Conservation (phyloP, 2,329 filamentous ascomycete genomes). For the Beauveria sp. region DNA sequence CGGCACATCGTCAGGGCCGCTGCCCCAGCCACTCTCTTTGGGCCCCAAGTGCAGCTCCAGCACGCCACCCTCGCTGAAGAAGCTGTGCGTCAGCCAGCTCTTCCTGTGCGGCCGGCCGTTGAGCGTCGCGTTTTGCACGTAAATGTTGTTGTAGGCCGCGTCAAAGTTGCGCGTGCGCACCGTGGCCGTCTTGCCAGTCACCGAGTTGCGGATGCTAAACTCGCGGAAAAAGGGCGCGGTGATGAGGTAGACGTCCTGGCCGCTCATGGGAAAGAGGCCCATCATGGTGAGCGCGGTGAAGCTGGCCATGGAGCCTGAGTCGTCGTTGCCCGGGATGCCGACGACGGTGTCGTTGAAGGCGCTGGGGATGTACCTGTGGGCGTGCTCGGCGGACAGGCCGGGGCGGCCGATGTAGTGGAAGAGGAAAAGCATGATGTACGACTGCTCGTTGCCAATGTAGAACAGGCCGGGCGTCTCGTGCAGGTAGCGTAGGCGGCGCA, state of each 20-base stretch:
- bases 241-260: constrained; percentile 46
- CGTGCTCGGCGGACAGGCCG: constrained; percentile 43
- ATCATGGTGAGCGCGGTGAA: constrained; percentile 43
- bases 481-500: constrained; percentile 53
- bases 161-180: constrained; percentile 30
- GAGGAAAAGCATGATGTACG: constrained; percentile 43
- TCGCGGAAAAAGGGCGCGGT: constrained; percentile 43
- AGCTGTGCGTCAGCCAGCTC: constrained; percentile 54
- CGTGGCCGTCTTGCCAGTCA: constrained; percentile 20
- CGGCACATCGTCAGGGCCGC: constrained; percentile 13
- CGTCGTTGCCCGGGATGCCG: constrained; percentile 51
- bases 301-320: constrained; percentile 46
- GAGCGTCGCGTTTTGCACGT: constrained; percentile 50
- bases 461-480: constrained; percentile 55
- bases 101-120: constrained; percentile 46
- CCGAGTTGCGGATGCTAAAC: constrained; percentile 27
- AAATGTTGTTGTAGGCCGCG: constrained; percentile 41
- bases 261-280: constrained; percentile 47
- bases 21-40: constrained; percentile 10
- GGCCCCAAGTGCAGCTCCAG: constrained; percentile 33
- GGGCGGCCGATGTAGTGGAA: constrained; percentile 63
- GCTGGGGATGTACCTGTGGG: constrained; percentile 58
- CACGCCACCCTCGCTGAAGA: constrained; percentile 49
- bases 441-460: constrained; percentile 59
- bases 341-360: constrained; percentile 58